Base-by-base conservation (phyloP, 2,329 filamentous ascomycete species). In the Nannizzia gypsea region DNA sequence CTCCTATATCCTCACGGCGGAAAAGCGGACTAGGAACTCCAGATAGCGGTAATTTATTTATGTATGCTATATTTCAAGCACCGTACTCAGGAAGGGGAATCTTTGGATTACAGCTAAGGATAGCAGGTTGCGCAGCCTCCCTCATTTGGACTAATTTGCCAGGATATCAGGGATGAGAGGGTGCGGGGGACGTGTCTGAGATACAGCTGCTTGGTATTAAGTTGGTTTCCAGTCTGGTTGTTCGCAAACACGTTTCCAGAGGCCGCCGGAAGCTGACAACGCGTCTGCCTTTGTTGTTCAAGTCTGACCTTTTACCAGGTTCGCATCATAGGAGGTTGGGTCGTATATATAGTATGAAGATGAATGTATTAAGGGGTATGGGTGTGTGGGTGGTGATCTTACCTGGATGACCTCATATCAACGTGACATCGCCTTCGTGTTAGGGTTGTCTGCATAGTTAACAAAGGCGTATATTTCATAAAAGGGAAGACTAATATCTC, bases 261-360 rank as follows among this genome's bases (percentile, higher is more conserved):
- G 26, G 48, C 13, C 9, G 4, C 48, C 6, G 3, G 26, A 11
- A 31, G 2, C 48, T n/a, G 22, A 50, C 4, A 58, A 46, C 31
- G 28, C 28, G 17, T 55, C 36, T 59, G 26, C 13, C 52, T 56
- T 56, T 40, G 3, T 17, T n/a, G 42, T 31, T 34, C 59, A 63
- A 28, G 71, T 76, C 73, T 71, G 73, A 76, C 73, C 74, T 76
- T 76, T 76, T 76, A 76, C 74, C 74, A 76, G 69, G 66, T 65
- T 70, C 60, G 62, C 74, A 76, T 76, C 74, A 74, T 71, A 61
- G 73, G 73, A 75, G 72, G 70, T 46, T 58, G 31, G 13, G 31
- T 8, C 31, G 31, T 36, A 11, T 36, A 3, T 36, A 36, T 36
- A 13, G 55, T 28, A 20, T 40, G n/a, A 13, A 2, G 13, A 11